Conservation (phyloP, 176 grass and related monocot species). For the Bonia amplexicaulis region DNA sequence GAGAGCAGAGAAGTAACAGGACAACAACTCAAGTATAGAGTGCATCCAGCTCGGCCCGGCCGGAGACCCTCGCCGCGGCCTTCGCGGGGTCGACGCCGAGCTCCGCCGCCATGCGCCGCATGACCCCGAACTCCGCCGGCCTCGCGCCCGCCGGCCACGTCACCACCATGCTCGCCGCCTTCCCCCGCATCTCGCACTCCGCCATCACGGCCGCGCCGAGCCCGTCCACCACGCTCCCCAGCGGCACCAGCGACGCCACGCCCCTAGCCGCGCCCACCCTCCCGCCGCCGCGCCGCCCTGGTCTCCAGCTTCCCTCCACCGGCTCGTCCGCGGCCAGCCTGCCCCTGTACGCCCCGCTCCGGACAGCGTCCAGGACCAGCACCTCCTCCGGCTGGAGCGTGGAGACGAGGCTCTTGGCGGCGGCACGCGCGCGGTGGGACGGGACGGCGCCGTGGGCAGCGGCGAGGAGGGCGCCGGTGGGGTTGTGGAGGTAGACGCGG, state of each 20-base stretch:
- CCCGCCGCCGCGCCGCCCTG: conserved; percentile 33
- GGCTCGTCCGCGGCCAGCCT: conserved; percentile 57
- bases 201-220: conserved; percentile 63
- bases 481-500: conserved; percentile 49
- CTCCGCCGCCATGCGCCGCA: conserved; percentile 37
- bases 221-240: conserved; percentile 80
- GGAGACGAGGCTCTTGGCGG: conserved; percentile 54
- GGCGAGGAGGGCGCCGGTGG: conserved; percentile 38
- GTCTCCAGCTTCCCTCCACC: conserved; percentile 90
- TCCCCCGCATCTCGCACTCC: conserved; percentile 74
- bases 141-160: conserved; percentile 65
- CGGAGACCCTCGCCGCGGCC: conserved; percentile 33
- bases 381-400: conserved; percentile 56
- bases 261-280: conserved; percentile 32
- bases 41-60: conserved; percentile 43
- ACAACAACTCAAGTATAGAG: conserved; percentile 51
- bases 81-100: conserved; percentile 44
- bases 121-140: conserved; percentile 31
- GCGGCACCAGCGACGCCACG: conserved; percentile 52
- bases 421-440: conserved; percentile 49
- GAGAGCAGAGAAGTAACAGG: neutral
- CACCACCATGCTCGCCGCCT: conserved; percentile 67
- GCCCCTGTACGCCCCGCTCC: conserved; percentile 60
- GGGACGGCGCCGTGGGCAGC: conserved; percentile 44
- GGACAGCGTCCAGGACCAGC: conserved; percentile 63